Percentiles rank a stretch among this genome's conserved stretches.
These are phyloP conservation scores for Spathaspora sp. DNA, from an alignment of 805 yeast genomes.

Conservation along the genomic window DNA sequence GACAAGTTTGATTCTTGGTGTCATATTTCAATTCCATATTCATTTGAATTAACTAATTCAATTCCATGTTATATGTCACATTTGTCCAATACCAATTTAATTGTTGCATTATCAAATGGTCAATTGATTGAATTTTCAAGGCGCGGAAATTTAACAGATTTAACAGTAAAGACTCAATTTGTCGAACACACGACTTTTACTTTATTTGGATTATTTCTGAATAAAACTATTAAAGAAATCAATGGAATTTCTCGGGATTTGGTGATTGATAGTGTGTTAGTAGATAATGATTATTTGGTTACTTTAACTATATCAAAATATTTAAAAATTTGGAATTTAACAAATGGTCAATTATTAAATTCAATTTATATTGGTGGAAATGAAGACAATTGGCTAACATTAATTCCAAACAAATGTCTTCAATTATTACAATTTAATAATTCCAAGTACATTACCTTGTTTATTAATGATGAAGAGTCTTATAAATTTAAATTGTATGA, in stretches of 20 bases:
- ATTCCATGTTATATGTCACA: conserved; percentile 33
- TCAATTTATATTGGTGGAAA: conserved; percentile 11
- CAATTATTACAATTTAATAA: conserved; percentile 12
- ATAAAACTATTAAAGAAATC: conserved; percentile 9
- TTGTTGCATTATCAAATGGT: conserved; percentile 74
- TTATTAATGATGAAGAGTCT: conserved; percentile 11
- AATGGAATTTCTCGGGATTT: conserved; percentile 9
- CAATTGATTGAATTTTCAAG: conserved; percentile 59
- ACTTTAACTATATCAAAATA: conserved; percentile 54
- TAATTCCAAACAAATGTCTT: conserved; percentile 29
- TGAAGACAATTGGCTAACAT: conserved; percentile 20
- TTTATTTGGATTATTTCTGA: conserved; percentile 25
- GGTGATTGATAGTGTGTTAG: neutral
- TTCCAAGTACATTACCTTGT: conserved; percentile 7
- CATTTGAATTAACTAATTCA: conserved; percentile 39
- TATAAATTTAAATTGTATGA: conserved; percentile 23
- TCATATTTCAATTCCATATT: conserved; percentile 62
- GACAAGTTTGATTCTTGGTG: conserved; percentile 56
- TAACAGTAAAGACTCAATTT: conserved; percentile 45
- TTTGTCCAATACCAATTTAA: conserved; percentile 38
- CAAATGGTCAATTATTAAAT: conserved; percentile 22
- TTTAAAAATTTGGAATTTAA: conserved; percentile 59
- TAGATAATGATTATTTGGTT: conserved; percentile 24
- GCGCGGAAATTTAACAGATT: conserved; percentile 23
- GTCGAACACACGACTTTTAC: conserved; percentile 42